A percentile compares a stretch with the other conserved stretches of the same genome.
Conservation (phyloP, 1,284 basidiomycete genomes). For the Leccinum variabile region DNA sequence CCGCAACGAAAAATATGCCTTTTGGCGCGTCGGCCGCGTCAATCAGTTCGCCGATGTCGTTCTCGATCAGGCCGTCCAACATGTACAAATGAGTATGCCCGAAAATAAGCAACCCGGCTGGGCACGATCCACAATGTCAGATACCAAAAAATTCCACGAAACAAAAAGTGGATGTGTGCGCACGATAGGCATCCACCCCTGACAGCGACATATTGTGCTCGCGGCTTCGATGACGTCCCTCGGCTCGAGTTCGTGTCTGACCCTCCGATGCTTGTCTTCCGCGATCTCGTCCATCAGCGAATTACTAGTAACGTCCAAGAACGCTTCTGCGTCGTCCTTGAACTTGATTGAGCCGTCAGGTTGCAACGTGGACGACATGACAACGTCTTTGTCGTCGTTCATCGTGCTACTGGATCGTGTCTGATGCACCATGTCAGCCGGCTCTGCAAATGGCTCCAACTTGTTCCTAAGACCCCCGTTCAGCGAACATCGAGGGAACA, state of each 20-base stretch:
- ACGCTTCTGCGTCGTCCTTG: slow-evolving; percentile 18
- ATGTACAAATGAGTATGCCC: slow-evolving; percentile 87
- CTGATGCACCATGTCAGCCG: not conserved
- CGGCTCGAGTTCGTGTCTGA: slow-evolving; percentile 83
- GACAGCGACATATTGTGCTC: slow-evolving; percentile 80
- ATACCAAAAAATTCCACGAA: not conserved
- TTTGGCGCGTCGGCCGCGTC: slow-evolving; percentile 86
- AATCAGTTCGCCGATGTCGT: slow-evolving; percentile 84
- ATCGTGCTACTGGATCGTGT: not conserved
- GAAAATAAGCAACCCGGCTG: slow-evolving; percentile 85
- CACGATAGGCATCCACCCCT: slow-evolving; percentile 87
- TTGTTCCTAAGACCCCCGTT: slow-evolving; percentile 55
- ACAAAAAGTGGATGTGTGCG: slow-evolving; percentile 31
- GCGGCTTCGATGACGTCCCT: slow-evolving; percentile 93
- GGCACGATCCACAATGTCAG: not conserved
- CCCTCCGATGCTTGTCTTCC: slow-evolving; percentile 76
- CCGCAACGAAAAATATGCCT: slow-evolving; percentile 81
- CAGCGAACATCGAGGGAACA: not conserved
- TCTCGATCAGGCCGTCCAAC: slow-evolving; percentile 90
- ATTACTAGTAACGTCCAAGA: slow-evolving; percentile 21
- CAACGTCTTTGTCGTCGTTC: slow-evolving; percentile 15
- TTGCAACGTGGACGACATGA: slow-evolving; percentile 18
- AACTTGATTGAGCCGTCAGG: slow-evolving; percentile 16
- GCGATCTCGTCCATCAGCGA: slow-evolving; percentile 68
- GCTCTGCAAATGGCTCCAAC: slow-evolving; percentile 60